Percentiles rank a stretch among this genome's conserved stretches.
Evolutionary conservation across 805 yeast genomes (phyloP).

Genomic region (Ogataea saltuana): DNA sequence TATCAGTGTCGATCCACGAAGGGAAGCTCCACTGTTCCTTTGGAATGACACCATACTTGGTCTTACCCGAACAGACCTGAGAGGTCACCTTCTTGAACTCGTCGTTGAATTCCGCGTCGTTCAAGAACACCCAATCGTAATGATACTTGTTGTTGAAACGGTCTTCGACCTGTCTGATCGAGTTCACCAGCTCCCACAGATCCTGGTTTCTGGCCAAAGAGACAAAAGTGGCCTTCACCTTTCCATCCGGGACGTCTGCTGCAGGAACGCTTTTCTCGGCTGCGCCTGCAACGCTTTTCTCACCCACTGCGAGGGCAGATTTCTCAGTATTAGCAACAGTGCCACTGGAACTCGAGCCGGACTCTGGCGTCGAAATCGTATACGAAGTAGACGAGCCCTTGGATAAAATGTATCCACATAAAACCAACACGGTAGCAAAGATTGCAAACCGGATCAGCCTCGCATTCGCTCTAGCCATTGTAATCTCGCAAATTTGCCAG

Average conservation of each 20-base stretch:
- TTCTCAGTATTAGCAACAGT: constrained; percentile 3
- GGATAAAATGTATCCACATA: constrained; percentile 49
- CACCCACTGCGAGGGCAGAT: constrained; percentile 16
- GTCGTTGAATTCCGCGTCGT: constrained; percentile 81
- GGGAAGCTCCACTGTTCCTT: constrained; percentile 88
- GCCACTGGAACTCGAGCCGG: too few relatives aligned
- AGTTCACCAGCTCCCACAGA: constrained; percentile 56
- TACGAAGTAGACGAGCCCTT: constrained; percentile 44
- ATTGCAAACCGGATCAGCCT: constrained; percentile 49
- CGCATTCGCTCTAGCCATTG: constrained; percentile 49
- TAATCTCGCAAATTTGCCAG: too few relatives aligned
- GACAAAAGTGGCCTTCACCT: constrained; percentile 77
- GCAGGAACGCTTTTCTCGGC: constrained; percentile 10
- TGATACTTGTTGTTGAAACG: constrained; percentile 78
- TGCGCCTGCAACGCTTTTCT: constrained; percentile 1
- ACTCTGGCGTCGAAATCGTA: constrained; percentile 9
- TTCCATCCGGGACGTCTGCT: constrained; percentile 25
- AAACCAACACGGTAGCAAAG: constrained; percentile 45
- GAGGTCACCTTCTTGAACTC: constrained; percentile 73
- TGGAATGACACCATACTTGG: constrained; percentile 80
- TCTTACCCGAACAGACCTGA: constrained; percentile 71
- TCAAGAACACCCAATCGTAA: constrained; percentile 95
- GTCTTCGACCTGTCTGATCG: constrained; percentile 82
- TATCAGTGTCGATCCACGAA: constrained; percentile 72
- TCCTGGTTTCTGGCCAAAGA: constrained; percentile 79